Base-by-base conservation (phyloP, 768 basidiomycete genomes). In the Boletus sensibilis region DNA sequence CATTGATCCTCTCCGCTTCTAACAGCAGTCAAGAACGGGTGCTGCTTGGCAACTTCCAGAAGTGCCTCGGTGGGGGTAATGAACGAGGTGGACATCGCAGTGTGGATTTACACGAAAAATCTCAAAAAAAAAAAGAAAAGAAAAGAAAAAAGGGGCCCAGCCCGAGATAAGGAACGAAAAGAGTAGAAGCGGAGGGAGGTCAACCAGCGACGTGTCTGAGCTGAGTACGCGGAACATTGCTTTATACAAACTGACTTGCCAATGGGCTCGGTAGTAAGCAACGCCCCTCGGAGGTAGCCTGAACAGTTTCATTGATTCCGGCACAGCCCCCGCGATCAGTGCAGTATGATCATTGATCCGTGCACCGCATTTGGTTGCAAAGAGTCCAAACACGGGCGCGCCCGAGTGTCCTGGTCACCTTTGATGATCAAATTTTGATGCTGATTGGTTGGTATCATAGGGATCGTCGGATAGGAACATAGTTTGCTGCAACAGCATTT, bases 21-120 rank as follows among this genome's bases (percentile, higher is more conserved):
- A 42, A 60, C 53, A 25, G 60, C 60, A 51, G 3, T 8, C 5
- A 61, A 40, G 53, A 68, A 69, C 4, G 68, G 68, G 41, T 67
- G 65, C n/a, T 68, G 59, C 44, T 63, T 69, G 39, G 68, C 68
- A 34, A 68, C 68, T 63, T 69, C 61, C 50, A 69, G 68, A 54
- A 69, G 68, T 29, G 61, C 68, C 47, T 69, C 68, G 27, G 68
- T 68, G 37, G 68, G 66, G 40, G 68, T 70, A 46, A 69, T 50
- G 35, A 60, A 53, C 21, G 59, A 56, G 42, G 18, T 53, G 6
- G 55, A 47, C 66, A 60, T 65, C 35, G 13, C 21, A 23, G 23
- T 21, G 41, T 21, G 33, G 14, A 21, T 37, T 65, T 31, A 62
- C 16, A 31, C n/a, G 11, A 47, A 41, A 37, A 50, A 33, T 13